A percentile compares a stretch with the other conserved stretches of the same genome.
phyloP scores from a whole-genome alignment of 2,329 filamentous ascomycete genomes.

The Fusarium coffeatum region DNA sequence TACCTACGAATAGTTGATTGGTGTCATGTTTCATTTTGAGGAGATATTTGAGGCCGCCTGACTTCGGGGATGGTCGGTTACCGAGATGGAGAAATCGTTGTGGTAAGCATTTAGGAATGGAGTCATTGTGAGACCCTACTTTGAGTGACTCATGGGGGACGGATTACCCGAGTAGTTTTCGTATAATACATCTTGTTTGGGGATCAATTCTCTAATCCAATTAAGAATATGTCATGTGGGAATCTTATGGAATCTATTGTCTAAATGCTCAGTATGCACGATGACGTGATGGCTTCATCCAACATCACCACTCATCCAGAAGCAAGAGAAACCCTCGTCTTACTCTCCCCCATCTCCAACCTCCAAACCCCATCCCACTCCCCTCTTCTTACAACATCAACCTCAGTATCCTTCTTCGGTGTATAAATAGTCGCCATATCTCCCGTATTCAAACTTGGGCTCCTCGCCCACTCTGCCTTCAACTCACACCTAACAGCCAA shows the following conservation, averaged over 20 bases:
- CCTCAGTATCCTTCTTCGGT: slow-evolving; percentile 28
- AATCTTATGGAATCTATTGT: background rate
- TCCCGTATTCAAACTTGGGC: slow-evolving; percentile 4
- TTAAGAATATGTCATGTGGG: background rate
- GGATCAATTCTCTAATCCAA: no score
- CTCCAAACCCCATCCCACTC: slow-evolving; percentile 36
- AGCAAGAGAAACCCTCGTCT: slow-evolving; percentile 41
- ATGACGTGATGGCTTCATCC: background rate
- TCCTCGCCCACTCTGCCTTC: slow-evolving; percentile 11
- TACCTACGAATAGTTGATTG: no score
- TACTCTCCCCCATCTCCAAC: slow-evolving; percentile 44
- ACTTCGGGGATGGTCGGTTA: slow-evolving; percentile 5
- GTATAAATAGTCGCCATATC: slow-evolving; percentile 26
- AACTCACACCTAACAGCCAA: slow-evolving; percentile 19
- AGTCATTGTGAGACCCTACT: background rate
- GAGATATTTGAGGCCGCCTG: background rate
- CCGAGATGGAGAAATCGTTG: background rate
- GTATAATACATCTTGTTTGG: background rate
- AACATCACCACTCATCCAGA: slow-evolving; percentile 26
- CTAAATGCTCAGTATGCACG: background rate
- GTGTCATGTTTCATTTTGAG: no score
- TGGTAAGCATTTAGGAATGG: background rate
- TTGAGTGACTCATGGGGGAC: background rate
- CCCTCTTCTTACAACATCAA: slow-evolving; percentile 16
- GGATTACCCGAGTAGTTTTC: background rate